phyloP scores from a whole-genome alignment of 306 rosid genomes.

The Cicer chorassanicum region DNA sequence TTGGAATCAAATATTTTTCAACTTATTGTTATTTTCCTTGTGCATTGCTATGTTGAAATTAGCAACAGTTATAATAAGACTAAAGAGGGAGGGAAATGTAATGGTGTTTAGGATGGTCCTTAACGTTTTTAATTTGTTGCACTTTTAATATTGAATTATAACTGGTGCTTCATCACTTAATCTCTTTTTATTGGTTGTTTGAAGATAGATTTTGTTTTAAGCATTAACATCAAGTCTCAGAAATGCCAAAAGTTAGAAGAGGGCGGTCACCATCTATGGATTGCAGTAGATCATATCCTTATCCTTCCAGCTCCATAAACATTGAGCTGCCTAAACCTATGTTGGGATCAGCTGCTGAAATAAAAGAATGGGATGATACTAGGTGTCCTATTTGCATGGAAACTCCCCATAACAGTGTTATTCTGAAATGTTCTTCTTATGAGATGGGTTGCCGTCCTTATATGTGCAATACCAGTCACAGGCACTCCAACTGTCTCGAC shows the following conservation, averaged over 20 bases:
- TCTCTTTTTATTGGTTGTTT: not conserved
- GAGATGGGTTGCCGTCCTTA: slow-evolving; percentile 77
- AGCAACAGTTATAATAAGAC: not conserved
- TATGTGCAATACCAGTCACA: slow-evolving; percentile 83
- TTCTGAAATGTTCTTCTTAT: slow-evolving; percentile 73
- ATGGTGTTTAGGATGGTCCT: not conserved
- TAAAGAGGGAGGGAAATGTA: slow-evolving; percentile 2
- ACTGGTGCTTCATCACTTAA: not conserved
- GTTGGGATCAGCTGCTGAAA: slow-evolving; percentile 48
- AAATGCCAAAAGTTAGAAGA: slow-evolving; percentile 79
- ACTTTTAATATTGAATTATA: not conserved
- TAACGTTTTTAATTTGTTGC: not conserved
- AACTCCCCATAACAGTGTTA: slow-evolving; percentile 77
- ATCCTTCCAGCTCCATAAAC: slow-evolving; percentile 51
- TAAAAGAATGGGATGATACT: slow-evolving; percentile 78
- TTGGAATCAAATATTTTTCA: not conserved
- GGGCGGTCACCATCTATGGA: slow-evolving; percentile 54
- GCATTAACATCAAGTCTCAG: slow-evolving; percentile 38
- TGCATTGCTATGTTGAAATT: not conserved
- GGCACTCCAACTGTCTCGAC: slow-evolving; percentile 89
- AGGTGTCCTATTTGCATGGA: slow-evolving; percentile 89
- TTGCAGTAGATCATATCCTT: slow-evolving; percentile 57
- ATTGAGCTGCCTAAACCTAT: slow-evolving; percentile 44
- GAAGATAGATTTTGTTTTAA: slow-evolving; percentile 43
- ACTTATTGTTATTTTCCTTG: not conserved